Evolutionary conservation across 2,329 filamentous ascomycete genomes (phyloP).

Genomic region (Diaporthe helianthi): DNA sequence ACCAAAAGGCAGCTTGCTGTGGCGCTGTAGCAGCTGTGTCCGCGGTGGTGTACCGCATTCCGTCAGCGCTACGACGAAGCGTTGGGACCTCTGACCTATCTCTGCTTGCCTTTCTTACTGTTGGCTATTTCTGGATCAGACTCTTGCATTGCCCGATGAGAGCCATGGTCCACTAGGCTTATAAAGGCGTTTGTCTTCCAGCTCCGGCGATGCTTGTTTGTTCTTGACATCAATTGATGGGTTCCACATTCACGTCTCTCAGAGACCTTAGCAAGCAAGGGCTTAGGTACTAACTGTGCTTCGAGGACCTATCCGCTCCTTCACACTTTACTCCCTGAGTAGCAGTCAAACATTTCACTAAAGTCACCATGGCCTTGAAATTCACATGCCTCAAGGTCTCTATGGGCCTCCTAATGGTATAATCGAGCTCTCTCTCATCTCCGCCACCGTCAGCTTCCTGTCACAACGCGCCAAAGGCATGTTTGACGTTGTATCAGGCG

Average conservation of each 20-base stretch:
- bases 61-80: slow-evolving; percentile 29
- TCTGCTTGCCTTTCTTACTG: slow-evolving; percentile 5
- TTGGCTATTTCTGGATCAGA: slow-evolving; percentile 28
- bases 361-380: slow-evolving; percentile 30
- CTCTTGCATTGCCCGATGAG: neutral
- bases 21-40: neutral
- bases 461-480: slow-evolving; percentile 42
- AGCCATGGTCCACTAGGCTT: slow-evolving; percentile 7
- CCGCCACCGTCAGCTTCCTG: slow-evolving; percentile 48
- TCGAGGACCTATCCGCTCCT: neutral
- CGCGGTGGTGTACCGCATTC: neutral
- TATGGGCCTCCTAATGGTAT: slow-evolving; percentile 45
- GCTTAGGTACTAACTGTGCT: neutral
- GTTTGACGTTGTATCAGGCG: slow-evolving; percentile 39
- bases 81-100: neutral
- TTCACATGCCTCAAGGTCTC: slow-evolving; percentile 37
- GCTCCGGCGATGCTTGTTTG: neutral
- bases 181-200: slow-evolving; percentile 5
- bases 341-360: neutral
- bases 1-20: neutral
- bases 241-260: neutral
- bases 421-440: slow-evolving; percentile 49
- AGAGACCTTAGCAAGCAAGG: neutral
- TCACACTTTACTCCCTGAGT: neutral
- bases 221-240: neutral